Evolutionary conservation across 257 asterid genomes (phyloP), one percentile per base, ranked within the genome.

Genomic region (Leptodermis oblonga): DNA sequence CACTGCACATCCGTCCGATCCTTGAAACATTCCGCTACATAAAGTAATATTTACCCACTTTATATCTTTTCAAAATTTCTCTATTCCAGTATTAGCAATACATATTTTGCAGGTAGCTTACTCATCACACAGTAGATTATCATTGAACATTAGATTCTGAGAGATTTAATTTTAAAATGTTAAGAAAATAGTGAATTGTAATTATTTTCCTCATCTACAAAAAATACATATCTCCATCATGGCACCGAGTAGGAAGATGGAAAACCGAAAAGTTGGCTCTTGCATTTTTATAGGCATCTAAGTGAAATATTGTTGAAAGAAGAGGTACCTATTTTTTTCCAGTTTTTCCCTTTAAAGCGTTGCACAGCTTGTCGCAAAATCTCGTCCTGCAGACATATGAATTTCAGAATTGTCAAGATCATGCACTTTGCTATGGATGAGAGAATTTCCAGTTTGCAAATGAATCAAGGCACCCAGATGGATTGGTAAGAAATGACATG

Each of bases 1-100:
- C 97, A 92, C 79, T 92, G 96, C 67, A 89, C 96, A 85, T 89
- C 96, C 67, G 90, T 83, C 55, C 96, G 86, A 70, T 89, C 97
- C 85, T 89, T 89, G 87, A 92, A 84, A 81, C 89, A 87, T 85
- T 89, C 96, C 83, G 96, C 97, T 92, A 71, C 65, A 76, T 36
- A 58, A 63, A 64, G 64, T 22, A 65, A 69, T 36, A 15, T 39
- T n/a, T 22, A 15, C 74, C 62, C 48, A 12, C 22, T 56, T 42
- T 54, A 54, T 26, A 39, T 42, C 5, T 18, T 26, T 58, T 20
- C 30, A 36, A 28, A 4, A 7, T 67, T 48, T 20, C 61, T 49
- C 11, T 33, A 2, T 17, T 67, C 8, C 20, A 31, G 5, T 48
- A 28, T 13, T 11, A 52, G 28, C 20, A 31, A 30, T 20, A 10